Conservation (phyloP, 441 rosid species). For the Breynia disticha region DNA sequence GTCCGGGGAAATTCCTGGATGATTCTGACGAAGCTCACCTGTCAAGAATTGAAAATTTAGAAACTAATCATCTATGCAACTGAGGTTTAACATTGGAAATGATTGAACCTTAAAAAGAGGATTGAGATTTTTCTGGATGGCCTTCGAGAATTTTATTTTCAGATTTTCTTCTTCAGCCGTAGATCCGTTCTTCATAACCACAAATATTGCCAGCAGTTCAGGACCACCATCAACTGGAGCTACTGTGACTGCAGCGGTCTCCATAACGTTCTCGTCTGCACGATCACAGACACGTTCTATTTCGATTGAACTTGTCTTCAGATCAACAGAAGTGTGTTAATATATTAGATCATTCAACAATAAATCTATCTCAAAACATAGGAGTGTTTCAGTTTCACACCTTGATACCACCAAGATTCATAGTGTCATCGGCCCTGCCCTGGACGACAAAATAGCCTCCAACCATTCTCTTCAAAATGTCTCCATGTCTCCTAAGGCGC, state of each 20-base stretch:
- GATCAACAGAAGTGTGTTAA: not conserved
- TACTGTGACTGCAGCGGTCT: conserved; percentile 66
- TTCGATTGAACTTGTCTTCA: conserved; percentile 81
- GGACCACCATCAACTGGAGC: conserved; percentile 64
- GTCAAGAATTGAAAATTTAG: not conserved
- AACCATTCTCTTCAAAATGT: conserved; percentile 51
- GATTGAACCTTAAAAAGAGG: conserved; percentile 70
- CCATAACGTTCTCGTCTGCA: conserved; percentile 59
- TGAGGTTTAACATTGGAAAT: not conserved
- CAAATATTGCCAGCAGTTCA: conserved; percentile 47
- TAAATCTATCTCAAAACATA: no score
- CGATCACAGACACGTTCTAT: conserved; percentile 68
- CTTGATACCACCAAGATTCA: conserved; percentile 98
- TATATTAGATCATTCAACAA: no score
- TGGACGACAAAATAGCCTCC: conserved; percentile 66
- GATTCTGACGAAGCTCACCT: conserved; percentile 71
- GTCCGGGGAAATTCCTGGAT: conserved; percentile 66
- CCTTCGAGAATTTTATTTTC: conserved; percentile 44
- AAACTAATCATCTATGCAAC: not conserved
- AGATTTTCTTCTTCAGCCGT: conserved; percentile 28
- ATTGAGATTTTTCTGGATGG: conserved; percentile 63
- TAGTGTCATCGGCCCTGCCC: conserved; percentile 94
- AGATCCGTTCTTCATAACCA: conserved; percentile 53
- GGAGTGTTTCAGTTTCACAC: conserved; percentile 21
- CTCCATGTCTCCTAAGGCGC: conserved; percentile 87